A percentile compares a stretch with the other conserved stretches of the same genome.
phyloP scores from a whole-genome alignment of 2,329 filamentous ascomycete species.

The Ceratocystiopsis brevicomis region DNA sequence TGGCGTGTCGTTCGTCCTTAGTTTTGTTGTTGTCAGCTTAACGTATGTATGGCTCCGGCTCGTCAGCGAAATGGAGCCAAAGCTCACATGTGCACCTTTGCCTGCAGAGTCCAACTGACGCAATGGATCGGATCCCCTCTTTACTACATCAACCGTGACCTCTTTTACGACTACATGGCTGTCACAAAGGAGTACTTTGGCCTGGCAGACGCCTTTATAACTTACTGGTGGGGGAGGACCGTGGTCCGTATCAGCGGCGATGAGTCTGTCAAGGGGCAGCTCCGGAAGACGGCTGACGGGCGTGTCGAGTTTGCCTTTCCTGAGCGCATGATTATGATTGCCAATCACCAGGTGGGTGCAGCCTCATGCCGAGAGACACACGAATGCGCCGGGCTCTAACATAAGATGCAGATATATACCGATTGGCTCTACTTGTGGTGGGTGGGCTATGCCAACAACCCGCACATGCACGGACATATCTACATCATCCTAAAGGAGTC shows the following conservation, averaged over 20 bases:
- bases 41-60: constrained; percentile 21
- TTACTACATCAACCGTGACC: constrained; percentile 55
- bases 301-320: constrained; percentile 63
- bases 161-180: constrained; percentile 75
- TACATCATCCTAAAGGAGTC: constrained; percentile 87
- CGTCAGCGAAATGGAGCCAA: neutral
- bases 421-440: constrained; percentile 92
- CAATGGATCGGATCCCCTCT: constrained; percentile 61
- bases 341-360: constrained; percentile 43
- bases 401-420: constrained; percentile 45
- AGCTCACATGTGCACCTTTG: neutral
- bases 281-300: constrained; percentile 50
- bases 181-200: constrained; percentile 74
- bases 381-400: too few relatives aligned
- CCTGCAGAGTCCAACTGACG: constrained; percentile 41
- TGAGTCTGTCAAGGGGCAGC: constrained; percentile 56
- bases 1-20: constrained; percentile 30
- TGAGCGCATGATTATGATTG: constrained; percentile 63
- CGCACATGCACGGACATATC: constrained; percentile 64
- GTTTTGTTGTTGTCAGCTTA: constrained; percentile 30
- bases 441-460: constrained; percentile 63
- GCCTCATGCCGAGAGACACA: too few relatives aligned
- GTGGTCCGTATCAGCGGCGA: constrained; percentile 70
- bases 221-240: constrained; percentile 75
- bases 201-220: constrained; percentile 59